Evolutionary conservation across 169 alveolate species (phyloP).

Genomic region (Cryptosporidium sp.): DNA sequence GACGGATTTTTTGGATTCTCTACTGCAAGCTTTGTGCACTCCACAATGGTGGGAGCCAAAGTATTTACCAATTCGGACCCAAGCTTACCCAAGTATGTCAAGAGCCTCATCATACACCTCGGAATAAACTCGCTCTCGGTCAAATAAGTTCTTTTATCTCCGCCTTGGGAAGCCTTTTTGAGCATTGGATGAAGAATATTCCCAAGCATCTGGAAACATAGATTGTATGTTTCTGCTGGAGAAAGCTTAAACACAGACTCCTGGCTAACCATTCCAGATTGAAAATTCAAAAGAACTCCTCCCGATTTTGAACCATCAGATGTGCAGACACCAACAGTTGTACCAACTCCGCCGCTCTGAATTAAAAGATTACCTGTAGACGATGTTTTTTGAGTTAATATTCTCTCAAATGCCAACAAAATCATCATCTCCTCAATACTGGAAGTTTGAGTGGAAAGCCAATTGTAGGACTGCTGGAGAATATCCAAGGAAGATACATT

Average conservation of each 20-base stretch:
- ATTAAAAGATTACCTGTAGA: not conserved
- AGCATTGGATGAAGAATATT: slow-evolving; percentile 49
- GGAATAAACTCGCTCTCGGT: slow-evolving; percentile 69
- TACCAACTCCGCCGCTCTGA: not conserved
- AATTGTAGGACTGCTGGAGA: slow-evolving; percentile 47
- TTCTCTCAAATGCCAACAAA: slow-evolving; percentile 49
- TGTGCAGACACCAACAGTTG: not conserved
- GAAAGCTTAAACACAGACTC: slow-evolving; percentile 5
- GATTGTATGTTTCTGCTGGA: slow-evolving; percentile 5
- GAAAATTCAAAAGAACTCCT: not conserved
- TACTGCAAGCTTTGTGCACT: slow-evolving; percentile 70
- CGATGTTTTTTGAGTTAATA: slow-evolving; percentile 21
- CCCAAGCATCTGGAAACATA: slow-evolving; percentile 51
- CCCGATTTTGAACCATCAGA: not conserved
- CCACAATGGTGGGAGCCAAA: slow-evolving; percentile 40
- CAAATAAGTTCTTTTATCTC: slow-evolving; percentile 12
- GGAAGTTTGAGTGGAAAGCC: slow-evolving; percentile 47
- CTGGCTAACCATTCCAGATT: not conserved
- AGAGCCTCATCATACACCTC: slow-evolving; percentile 53
- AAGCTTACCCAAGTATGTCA: slow-evolving; percentile 16
- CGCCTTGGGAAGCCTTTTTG: slow-evolving; percentile 14
- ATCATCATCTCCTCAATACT: slow-evolving; percentile 69
- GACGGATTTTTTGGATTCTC: slow-evolving; percentile 86
- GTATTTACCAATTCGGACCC: slow-evolving; percentile 6
- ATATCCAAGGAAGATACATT: slow-evolving; percentile 17